Conservation (phyloP, 2,329 filamentous ascomycete genomes). For the Taxawa tesnikishii region DNA sequence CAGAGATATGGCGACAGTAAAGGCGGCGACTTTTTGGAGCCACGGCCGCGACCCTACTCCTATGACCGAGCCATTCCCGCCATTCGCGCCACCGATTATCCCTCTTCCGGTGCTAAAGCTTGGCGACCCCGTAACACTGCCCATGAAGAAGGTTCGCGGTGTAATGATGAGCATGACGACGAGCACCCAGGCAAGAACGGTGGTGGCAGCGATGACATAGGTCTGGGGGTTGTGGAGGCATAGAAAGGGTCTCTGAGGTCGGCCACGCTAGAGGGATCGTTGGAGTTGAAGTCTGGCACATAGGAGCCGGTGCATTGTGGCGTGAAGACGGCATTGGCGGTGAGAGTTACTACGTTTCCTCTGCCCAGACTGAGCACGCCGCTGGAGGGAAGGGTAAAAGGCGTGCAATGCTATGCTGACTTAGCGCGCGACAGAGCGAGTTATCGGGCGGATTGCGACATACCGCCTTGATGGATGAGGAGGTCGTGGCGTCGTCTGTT, state of each 20-base stretch:
- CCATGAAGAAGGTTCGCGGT: slow-evolving; percentile 84
- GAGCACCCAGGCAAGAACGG: slow-evolving; percentile 80
- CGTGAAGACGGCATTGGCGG: slow-evolving; percentile 46
- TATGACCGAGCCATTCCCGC: slow-evolving; percentile 50
- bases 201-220: slow-evolving; percentile 85
- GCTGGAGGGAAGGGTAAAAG: slow-evolving; percentile 48
- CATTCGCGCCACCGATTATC: slow-evolving; percentile 71
- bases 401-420: slow-evolving; percentile 42
- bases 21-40: slow-evolving; percentile 62
- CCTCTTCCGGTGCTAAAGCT: slow-evolving; percentile 53
- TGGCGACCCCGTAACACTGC: slow-evolving; percentile 46
- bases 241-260: slow-evolving; percentile 82
- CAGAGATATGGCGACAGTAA: slow-evolving; percentile 63
- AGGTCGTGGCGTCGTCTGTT: slow-evolving; percentile 8
- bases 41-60: slow-evolving; percentile 86
- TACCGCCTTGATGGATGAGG: slow-evolving; percentile 7
- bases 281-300: slow-evolving; percentile 22
- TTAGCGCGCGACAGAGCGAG: neutral
- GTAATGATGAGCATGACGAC: slow-evolving; percentile 91
- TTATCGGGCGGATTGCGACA: neutral
- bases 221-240: slow-evolving; percentile 86
- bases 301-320: slow-evolving; percentile 39
- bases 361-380: slow-evolving; percentile 43
- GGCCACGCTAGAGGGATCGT: slow-evolving; percentile 40
- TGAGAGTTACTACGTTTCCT: slow-evolving; percentile 46